These are phyloP conservation scores for Alternaria hordeiaustralica DNA, from an alignment of 2,329 filamentous ascomycete species.

Conservation along the genomic window DNA sequence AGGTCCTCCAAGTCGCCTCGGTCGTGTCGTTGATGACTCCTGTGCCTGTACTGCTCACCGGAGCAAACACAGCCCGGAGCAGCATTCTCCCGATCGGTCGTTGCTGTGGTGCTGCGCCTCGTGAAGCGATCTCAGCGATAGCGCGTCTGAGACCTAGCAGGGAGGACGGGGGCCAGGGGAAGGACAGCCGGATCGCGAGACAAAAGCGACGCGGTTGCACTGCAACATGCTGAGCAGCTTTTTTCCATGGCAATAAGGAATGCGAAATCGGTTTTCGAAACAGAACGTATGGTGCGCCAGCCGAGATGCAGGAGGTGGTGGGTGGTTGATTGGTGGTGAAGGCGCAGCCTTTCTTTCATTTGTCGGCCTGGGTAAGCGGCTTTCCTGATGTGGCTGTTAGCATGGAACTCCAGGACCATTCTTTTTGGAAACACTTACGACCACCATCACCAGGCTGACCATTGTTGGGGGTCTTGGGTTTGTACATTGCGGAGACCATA, in stretches of 20 bases:
- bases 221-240: slow-evolving; percentile 5
- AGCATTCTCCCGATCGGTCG: slow-evolving; percentile 22
- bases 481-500: slow-evolving; percentile 18
- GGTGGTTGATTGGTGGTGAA: slow-evolving; percentile 12
- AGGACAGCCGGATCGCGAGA: slow-evolving; percentile 7
- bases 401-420: not conserved
- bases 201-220: slow-evolving; percentile 9
- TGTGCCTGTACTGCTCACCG: slow-evolving; percentile 32
- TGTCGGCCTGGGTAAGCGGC: slow-evolving; percentile 19
- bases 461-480: slow-evolving; percentile 15
- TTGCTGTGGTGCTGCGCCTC: slow-evolving; percentile 32
- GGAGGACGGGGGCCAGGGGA: slow-evolving; percentile 3
- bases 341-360: slow-evolving; percentile 23
- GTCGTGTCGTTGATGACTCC: slow-evolving; percentile 26
- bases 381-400: slow-evolving; percentile 24
- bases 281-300: slow-evolving; percentile 29
- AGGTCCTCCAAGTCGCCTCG: slow-evolving; percentile 26
- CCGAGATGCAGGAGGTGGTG: slow-evolving; percentile 11
- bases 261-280: slow-evolving; percentile 13
- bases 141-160: slow-evolving; percentile 1
- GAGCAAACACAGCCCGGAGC: slow-evolving; percentile 36
- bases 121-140: slow-evolving; percentile 11
- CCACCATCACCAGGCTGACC: slow-evolving; percentile 26
- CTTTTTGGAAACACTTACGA: slow-evolving; percentile 20
- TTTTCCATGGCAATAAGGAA: slow-evolving; percentile 8